Base-by-base conservation (phyloP, 805 yeast genomes). In the Pichia phayaonensis region DNA sequence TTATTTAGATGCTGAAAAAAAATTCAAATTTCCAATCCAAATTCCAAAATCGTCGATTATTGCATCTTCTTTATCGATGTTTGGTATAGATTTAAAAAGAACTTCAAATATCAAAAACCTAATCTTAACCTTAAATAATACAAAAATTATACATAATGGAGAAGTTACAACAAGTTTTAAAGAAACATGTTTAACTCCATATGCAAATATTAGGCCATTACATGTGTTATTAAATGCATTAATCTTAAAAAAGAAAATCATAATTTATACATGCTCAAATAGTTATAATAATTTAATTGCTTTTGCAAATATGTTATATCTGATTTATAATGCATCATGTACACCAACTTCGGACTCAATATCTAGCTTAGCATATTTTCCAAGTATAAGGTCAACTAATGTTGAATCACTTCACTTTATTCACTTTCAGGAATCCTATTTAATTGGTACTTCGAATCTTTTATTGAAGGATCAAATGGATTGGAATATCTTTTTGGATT, bases 371-470 rank as follows among this genome's bases (percentile, higher is more conserved):
- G 56, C 59, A 8, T 59, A 49, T 40, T 59, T 59, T 45, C 90
- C 90, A 2, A 73, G 80, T 34, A 4, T 34, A 34, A 16, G 11
- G 7, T 34, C 38, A 29, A 68, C 81, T 41, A 90, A 84, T 55
- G 75, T 83, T 1, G 77, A 83, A 2, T 75, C 80, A 52, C 66
- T 81, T 42, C 81, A 79, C 52, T 55, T 74, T 1, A 62, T 81
- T 46, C 70, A 71, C 53, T 66, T 60, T 47, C 72, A 68, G 53
- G 68, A 58, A 29, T 67, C 67, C 27, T 79, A 70, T 56, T 66
- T 84, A 45, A 75, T 85, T 2, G 92, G 92, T 4, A 83, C 89
- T 3, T 79, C 84, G 40, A 84, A 84, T 60, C 77, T 84, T 16
- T 75, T 82, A 40, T 77, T 84, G 60, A 80, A 79, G 58, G 72